Evolutionary conservation across 2,329 filamentous ascomycete genomes (phyloP), one percentile per base, ranked within the genome.

Genomic region (Diplodia scrobiculata): DNA sequence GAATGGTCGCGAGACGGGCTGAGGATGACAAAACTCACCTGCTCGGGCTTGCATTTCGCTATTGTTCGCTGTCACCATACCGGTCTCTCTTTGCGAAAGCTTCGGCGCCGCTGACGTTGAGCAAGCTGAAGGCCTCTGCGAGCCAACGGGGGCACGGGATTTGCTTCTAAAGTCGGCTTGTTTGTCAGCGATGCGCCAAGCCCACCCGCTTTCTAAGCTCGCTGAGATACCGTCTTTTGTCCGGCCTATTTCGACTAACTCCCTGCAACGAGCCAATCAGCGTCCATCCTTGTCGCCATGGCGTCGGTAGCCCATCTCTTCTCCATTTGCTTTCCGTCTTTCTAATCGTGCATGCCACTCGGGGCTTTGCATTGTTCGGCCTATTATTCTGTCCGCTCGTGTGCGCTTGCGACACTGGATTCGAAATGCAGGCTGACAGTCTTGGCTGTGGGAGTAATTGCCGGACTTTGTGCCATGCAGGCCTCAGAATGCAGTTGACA

Each of bases 161-260:
- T 27, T 47, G 55, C 55, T 59, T 59, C 48, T 19, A 7, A 17
- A 19, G 55, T 32, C 32, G 19, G 1, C 36, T 32, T 32, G 38
- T 59, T 59, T 32, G 55, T 59, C 55, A 59, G 55, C 55, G 2
- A 59, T n/a, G 21, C 38, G 55, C 55, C 55, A 59, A 59, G 55
- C 9, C 9, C 21, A 19, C 38, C 55, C 25, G 55, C 55, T 59
- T 59, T 7, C 41, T 59, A 59, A 59, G 27, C 55, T 36, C 38
- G 55, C 55, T 59, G 38, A 59, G 38, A 48, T 27, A 32, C 55
- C 55, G 55, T 47, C 55, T 59, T 59, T 59, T 14, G 55, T 59
- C 55, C 55, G 55, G 14, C 27, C 25, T n/a, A 47, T 25, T 34
- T n/a, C 14, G 6, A 36, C 14, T 34, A 59, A 32, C 55, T 59